phyloP scores from a whole-genome alignment of 345 rosid species.

The Brassica napus region DNA sequence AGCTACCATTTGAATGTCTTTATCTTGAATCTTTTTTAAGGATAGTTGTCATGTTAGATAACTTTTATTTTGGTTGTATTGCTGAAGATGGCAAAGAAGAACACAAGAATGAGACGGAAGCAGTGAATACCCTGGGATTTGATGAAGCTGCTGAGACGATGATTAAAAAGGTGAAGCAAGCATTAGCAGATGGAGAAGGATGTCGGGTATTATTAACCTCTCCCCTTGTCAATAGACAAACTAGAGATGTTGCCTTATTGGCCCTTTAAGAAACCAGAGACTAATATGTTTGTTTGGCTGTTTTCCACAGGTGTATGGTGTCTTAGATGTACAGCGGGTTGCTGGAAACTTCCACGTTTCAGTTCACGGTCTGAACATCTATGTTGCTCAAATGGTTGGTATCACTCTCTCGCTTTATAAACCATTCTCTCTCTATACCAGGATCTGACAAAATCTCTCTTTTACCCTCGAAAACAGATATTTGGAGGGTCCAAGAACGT shows the following conservation, averaged over 20 bases:
- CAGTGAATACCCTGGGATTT: conserved; percentile 59
- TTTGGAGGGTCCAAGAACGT: conserved; percentile 84
- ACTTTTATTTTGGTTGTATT: background rate
- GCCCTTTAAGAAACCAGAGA: background rate
- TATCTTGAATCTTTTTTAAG: background rate
- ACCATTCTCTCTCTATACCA: background rate
- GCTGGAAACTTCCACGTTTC: conserved; percentile 99
- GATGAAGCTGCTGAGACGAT: conserved; percentile 77
- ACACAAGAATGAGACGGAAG: conserved; percentile 53
- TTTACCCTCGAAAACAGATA: conserved; percentile 54
- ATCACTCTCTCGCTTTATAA: background rate
- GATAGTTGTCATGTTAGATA: conserved; percentile 14
- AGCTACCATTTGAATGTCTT: background rate
- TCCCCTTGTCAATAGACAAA: conserved; percentile 22
- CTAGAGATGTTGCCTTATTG: background rate
- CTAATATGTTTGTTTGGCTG: conserved; percentile 12
- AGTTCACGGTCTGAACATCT: conserved; percentile 89
- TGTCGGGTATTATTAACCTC: conserved; percentile 66
- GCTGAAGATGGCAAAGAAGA: conserved; percentile 67
- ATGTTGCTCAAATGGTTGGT: conserved; percentile 94
- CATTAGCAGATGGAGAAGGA: conserved; percentile 85
- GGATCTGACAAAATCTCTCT: background rate
- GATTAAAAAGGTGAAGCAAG: conserved; percentile 93
- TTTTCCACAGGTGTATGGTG: conserved; percentile 79
- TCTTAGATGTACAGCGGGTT: conserved; percentile 94